Base-by-base conservation (phyloP, 2,329 filamentous ascomycete genomes). In the Purpureocillium lavendulum region DNA sequence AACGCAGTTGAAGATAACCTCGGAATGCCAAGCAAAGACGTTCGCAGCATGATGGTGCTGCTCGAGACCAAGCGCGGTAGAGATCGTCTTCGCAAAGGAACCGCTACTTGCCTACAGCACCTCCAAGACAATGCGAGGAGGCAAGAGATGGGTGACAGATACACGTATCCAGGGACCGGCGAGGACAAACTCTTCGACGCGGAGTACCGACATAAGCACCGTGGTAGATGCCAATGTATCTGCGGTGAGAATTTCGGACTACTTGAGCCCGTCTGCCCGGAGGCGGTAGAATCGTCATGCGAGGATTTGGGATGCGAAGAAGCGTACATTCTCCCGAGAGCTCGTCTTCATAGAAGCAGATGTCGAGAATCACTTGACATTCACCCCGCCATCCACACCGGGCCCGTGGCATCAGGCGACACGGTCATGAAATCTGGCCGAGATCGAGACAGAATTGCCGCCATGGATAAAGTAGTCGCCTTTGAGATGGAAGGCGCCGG, bases 341-440 rank as follows among this genome's bases (percentile, higher is more conserved):
- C 16, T 4, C 42, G 40, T 2, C 18, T 26, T 26, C 10, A 10
- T 10, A 10, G 6, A 26, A 26, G 21, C 21, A 26, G 6, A 26
- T 26, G 6, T 10, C 41, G 1, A 12, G 12, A 3, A 14, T n/a
- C n/a, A n/a, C 28, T 32, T 1, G 38, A 39, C 1, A 35, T 33
- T 7, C 4, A 37, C 56, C 26, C 53, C 57, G 38, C 59, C 52
- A 43, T 67, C 1, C 58, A 63, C 38, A 50, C 66, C 17, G 65
- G 65, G 1, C 44, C 44, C 1, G 52, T 68, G 8, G 64, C 52
- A 3, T 65, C 62, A 2, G 61, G 55, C 12, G 56, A 67, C 32
- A 52, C 50, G 7, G 60, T 69, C 3, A 61, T 70, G 45, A 66
- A 61, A 36, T 60, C 58, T 7, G 59, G 54, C 4, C 33, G 46